phyloP scores from a whole-genome alignment of 495 filamentous ascomycete species.

The Durotheca rogersii region DNA sequence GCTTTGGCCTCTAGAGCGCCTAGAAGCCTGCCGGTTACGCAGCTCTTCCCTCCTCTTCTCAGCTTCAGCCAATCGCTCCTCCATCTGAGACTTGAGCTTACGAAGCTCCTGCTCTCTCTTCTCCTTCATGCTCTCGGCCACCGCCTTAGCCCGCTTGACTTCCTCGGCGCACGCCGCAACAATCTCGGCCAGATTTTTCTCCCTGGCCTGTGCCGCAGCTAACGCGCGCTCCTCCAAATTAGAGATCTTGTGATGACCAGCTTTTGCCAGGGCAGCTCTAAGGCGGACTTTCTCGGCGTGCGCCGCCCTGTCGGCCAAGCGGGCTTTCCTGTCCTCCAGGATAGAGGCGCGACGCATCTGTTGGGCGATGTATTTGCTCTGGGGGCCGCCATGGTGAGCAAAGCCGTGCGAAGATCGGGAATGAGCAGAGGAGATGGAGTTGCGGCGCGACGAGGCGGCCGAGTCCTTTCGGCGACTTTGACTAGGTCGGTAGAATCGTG shows the following conservation, averaged over 20 bases:
- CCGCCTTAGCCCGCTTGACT: constrained; percentile 87
- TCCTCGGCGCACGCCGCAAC: constrained; percentile 93
- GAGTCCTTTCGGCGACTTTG: constrained; percentile 76
- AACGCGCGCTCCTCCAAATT: constrained; percentile 80
- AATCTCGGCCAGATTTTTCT: constrained; percentile 90
- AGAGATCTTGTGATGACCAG: constrained; percentile 58
- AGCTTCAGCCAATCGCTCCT: constrained; percentile 84
- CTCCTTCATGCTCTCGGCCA: constrained; percentile 90
- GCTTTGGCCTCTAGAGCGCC: constrained; percentile 64
- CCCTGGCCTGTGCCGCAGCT: constrained; percentile 86
- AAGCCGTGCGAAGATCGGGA: constrained; percentile 64
- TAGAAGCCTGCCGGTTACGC: constrained; percentile 56
- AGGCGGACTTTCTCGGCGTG: constrained; percentile 97
- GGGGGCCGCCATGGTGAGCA: constrained; percentile 60
- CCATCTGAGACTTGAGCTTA: constrained; percentile 73
- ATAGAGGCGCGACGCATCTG: constrained; percentile 90
- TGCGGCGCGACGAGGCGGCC: constrained; percentile 81
- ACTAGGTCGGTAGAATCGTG: constrained; percentile 76
- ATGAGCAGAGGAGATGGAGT: constrained; percentile 84
- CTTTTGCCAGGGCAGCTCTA: constrained; percentile 82
- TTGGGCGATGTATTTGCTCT: constrained; percentile 82
- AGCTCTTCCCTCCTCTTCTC: constrained; percentile 69
- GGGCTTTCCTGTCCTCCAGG: constrained; percentile 87
- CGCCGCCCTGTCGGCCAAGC: constrained; percentile 87
- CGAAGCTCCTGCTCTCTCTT: constrained; percentile 82